Evolutionary conservation across 352 stramenopile genomes (phyloP).

Genomic region (Phytopythium cucurbitacearum): DNA sequence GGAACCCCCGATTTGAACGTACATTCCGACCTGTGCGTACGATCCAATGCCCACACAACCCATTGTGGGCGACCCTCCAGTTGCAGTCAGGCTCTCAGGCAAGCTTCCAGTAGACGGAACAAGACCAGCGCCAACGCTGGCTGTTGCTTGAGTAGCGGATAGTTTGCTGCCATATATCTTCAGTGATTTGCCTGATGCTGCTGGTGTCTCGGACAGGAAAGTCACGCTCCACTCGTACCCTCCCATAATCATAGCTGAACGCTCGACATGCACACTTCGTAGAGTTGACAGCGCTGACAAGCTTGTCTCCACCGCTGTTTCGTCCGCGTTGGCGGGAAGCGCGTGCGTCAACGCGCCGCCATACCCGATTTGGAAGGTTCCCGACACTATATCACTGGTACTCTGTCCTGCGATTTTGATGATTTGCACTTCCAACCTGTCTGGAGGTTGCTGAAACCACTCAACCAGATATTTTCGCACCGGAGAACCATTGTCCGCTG

Average conservation of each 20-base stretch:
- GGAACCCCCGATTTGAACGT: slow-evolving; percentile 33
- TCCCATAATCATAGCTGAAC: slow-evolving; percentile 30
- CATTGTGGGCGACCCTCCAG: slow-evolving; percentile 24
- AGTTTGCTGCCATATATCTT: slow-evolving; percentile 36
- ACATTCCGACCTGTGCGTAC: slow-evolving; percentile 46
- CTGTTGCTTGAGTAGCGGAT: slow-evolving; percentile 16
- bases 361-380: slow-evolving; percentile 79
- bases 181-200: slow-evolving; percentile 33
- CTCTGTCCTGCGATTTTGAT: slow-evolving; percentile 54
- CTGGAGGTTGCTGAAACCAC: slow-evolving; percentile 49
- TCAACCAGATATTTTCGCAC: slow-evolving; percentile 71
- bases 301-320: slow-evolving; percentile 55
- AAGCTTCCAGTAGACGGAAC: slow-evolving; percentile 8
- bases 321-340: slow-evolving; percentile 47
- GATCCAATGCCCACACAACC: slow-evolving; percentile 31
- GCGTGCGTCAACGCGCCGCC: slow-evolving; percentile 38
- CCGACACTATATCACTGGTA: slow-evolving; percentile 33
- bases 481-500: slow-evolving; percentile 30
- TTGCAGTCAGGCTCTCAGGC: slow-evolving; percentile 24
- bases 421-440: slow-evolving; percentile 60
- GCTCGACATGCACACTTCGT: slow-evolving; percentile 75
- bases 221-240: slow-evolving; percentile 80
- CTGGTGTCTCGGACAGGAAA: slow-evolving; percentile 56
- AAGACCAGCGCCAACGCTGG: slow-evolving; percentile 38
- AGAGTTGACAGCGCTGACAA: slow-evolving; percentile 53